A percentile compares a stretch with the other conserved stretches of the same genome.
Conservation (phyloP, 768 basidiomycete genomes). For the Tylopilus sp. region DNA sequence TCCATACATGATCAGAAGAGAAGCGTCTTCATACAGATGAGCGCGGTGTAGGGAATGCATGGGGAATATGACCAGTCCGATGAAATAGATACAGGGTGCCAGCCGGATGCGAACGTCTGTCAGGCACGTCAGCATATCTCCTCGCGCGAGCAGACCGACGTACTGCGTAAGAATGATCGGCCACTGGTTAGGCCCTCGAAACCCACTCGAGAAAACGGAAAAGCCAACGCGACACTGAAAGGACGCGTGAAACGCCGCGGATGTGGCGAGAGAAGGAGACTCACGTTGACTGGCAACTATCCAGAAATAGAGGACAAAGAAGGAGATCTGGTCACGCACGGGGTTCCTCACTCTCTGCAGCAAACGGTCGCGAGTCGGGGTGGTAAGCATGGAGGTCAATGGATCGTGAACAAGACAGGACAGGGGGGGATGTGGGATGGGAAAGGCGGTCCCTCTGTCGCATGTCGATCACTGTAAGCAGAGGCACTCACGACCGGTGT, state of each 20-base stretch:
- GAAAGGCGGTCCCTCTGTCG: constrained; percentile 9
- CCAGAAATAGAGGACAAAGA: constrained; percentile 19
- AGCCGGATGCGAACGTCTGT: background rate
- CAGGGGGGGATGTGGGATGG: constrained; percentile 8
- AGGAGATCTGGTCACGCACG: constrained; percentile 4
- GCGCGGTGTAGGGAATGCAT: constrained; percentile 21
- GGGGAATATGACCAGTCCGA: constrained; percentile 12
- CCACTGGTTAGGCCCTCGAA: constrained; percentile 22
- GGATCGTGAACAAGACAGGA: constrained; percentile 11
- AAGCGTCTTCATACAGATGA: constrained; percentile 14
- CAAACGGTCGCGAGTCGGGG: constrained; percentile 21
- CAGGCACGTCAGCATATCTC: constrained; percentile 2
- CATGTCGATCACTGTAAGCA: constrained; percentile 14
- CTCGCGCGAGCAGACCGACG: background rate
- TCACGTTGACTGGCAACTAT: constrained; percentile 25
- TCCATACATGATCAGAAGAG: constrained; percentile 13
- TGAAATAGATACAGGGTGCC: constrained; percentile 22
- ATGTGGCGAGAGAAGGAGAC: background rate
- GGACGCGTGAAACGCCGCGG: background rate
- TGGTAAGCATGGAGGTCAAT: constrained; percentile 19
- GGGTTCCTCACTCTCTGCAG: constrained; percentile 13
- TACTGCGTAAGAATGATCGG: constrained; percentile 5
- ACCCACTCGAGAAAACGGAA: constrained; percentile 24
- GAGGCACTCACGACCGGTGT: constrained; percentile 27
- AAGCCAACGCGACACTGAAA: constrained; percentile 25